A percentile compares a stretch with the other conserved stretches of the same genome.
These are phyloP conservation scores for Onygenales sp. DNA, from an alignment of 2,329 filamentous ascomycete species.

Conservation along the genomic window DNA sequence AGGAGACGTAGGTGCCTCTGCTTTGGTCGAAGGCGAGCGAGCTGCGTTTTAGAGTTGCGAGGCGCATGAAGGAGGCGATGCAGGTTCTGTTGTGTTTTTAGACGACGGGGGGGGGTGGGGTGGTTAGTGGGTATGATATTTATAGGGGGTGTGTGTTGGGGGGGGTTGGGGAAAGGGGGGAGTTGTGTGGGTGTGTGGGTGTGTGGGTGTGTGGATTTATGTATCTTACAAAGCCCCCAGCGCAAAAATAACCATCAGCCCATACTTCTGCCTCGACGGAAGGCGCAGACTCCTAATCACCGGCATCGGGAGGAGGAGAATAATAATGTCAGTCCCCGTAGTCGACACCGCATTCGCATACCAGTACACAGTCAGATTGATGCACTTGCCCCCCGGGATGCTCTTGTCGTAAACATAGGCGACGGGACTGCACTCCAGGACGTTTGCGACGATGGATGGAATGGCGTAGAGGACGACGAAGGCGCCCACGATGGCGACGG, in stretches of 20 bases:
- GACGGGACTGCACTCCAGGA: slow-evolving; percentile 44
- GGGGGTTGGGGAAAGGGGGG: background rate
- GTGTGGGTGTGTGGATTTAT: too few relatives aligned
- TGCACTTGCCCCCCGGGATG: slow-evolving; percentile 32
- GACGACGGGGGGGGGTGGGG: too few relatives aligned
- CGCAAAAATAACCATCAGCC: slow-evolving; percentile 34
- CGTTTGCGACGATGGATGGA: slow-evolving; percentile 36
- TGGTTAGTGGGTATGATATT: background rate
- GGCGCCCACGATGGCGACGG: slow-evolving; percentile 33
- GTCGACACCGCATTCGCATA: slow-evolving; percentile 37
- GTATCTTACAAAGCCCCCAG: slow-evolving; percentile 26
- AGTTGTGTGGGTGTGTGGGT: background rate
- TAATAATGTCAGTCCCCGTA: slow-evolving; percentile 25
- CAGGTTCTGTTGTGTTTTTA: slow-evolving; percentile 15
- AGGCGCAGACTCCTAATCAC: slow-evolving; percentile 22
- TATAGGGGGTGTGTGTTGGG: background rate
- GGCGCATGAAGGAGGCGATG: slow-evolving; percentile 22
- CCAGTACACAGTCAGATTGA: slow-evolving; percentile 40
- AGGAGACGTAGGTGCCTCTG: slow-evolving; percentile 20
- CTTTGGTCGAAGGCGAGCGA: slow-evolving; percentile 16
- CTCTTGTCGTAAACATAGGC: slow-evolving; percentile 38
- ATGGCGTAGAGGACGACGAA: slow-evolving; percentile 40
- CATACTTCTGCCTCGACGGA: slow-evolving; percentile 37
- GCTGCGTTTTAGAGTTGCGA: slow-evolving; percentile 22
- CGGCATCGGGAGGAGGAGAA: slow-evolving; percentile 25